Evolutionary conservation across 1,284 basidiomycete genomes (phyloP).

Genomic region (Ceratobasidium theobromae): DNA sequence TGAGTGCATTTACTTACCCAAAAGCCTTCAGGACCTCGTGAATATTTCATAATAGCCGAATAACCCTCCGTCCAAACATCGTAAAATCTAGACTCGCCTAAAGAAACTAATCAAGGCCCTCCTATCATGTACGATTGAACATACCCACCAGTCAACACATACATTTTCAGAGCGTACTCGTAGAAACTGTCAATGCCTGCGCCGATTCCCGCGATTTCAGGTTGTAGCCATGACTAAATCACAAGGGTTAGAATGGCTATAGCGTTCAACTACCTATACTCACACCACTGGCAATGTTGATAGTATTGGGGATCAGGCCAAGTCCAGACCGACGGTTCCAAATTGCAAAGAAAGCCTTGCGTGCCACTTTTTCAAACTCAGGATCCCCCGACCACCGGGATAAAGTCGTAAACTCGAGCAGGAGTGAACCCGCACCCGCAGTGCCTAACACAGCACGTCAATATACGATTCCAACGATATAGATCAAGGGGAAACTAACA

Average conservation of each 20-base stretch:
- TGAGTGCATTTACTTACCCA: constrained; percentile 56
- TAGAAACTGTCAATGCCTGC: constrained; percentile 94
- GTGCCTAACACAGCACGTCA: constrained; percentile 56
- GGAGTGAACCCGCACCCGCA: constrained; percentile 87
- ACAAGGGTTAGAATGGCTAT: background rate
- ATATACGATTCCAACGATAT: background rate
- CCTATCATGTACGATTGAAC: background rate
- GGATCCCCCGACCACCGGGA: constrained; percentile 85
- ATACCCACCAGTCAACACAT: constrained; percentile 74
- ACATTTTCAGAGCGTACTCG: constrained; percentile 58
- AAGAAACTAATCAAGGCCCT: constrained; percentile 31
- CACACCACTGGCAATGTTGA: constrained; percentile 77
- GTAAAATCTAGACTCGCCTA: constrained; percentile 83
- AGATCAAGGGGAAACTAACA: constrained; percentile 52
- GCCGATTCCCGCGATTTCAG: constrained; percentile 78
- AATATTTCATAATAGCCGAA: constrained; percentile 82
- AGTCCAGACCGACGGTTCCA: constrained; percentile 87
- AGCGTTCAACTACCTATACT: constrained; percentile 41
- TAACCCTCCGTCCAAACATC: constrained; percentile 90
- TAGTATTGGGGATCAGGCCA: constrained; percentile 83
- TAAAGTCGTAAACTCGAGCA: constrained; percentile 89
- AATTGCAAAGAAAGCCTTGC: constrained; percentile 84
- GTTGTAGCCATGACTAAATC: constrained; percentile 64
- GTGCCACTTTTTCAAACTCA: constrained; percentile 80
- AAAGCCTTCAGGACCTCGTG: constrained; percentile 79